Conservation (phyloP, 2,329 filamentous ascomycete genomes). For the Talaromyces sp. region DNA sequence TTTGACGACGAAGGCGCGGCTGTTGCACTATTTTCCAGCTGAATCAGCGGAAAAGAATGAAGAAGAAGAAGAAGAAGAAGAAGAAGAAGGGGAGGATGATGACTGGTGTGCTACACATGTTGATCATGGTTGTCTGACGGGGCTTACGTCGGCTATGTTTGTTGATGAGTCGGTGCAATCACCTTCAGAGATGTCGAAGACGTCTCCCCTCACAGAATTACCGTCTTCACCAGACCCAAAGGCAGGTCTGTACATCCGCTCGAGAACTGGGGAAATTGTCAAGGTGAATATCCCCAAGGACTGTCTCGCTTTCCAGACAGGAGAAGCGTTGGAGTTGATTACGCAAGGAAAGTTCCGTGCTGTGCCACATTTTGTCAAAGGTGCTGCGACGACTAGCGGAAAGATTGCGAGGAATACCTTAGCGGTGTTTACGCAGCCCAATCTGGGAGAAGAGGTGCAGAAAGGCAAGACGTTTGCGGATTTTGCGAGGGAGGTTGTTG, state of each 20-base stretch:
- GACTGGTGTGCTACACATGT: conserved; percentile 82
- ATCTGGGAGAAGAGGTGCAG: conserved; percentile 69
- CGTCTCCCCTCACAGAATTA: conserved; percentile 62
- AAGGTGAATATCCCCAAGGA: conserved; percentile 89
- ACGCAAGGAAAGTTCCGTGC: conserved; percentile 88
- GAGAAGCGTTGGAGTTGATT: conserved; percentile 85
- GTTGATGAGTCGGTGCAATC: conserved; percentile 63
- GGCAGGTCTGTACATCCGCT: conserved; percentile 91
- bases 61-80: conserved; percentile 3
- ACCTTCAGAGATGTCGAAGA: conserved; percentile 24
- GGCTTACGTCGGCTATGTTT: conserved; percentile 93
- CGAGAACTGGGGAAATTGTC: conserved; percentile 74
- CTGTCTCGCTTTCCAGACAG: conserved; percentile 94
- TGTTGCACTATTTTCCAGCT: conserved; percentile 86
- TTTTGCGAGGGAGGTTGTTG: conserved; percentile 77
- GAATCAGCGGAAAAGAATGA: conserved; percentile 1
- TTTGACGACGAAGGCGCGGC: conserved; percentile 81
- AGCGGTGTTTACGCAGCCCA: conserved; percentile 96
- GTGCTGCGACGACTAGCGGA: conserved; percentile 57
- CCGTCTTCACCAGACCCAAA: conserved; percentile 72
- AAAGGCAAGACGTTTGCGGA: conserved; percentile 70
- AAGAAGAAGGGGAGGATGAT: conserved; percentile 60
- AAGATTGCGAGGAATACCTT: conserved; percentile 78
- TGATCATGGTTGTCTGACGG: conserved; percentile 91
- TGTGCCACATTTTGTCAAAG: conserved; percentile 91